A percentile compares a stretch with the other conserved stretches of the same genome.
phyloP scores from a whole-genome alignment of 2,329 filamentous ascomycete species.

The Claviceps pazoutovae region DNA sequence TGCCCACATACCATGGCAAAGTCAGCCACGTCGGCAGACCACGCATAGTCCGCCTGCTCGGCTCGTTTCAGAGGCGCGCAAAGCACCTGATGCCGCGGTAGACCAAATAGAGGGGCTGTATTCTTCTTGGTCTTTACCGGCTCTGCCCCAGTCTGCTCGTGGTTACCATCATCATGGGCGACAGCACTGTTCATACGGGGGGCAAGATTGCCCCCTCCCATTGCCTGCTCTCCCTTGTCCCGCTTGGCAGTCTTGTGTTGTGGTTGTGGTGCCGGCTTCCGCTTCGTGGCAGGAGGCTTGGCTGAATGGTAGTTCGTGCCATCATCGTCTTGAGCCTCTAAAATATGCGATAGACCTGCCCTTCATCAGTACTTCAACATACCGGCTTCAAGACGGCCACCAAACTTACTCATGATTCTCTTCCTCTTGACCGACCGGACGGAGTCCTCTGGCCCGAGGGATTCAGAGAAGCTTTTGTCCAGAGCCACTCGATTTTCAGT shows the following conservation, averaged over 20 bases:
- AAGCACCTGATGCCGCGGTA: constrained; percentile 8
- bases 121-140: constrained; percentile 6
- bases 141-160: background rate
- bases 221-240: background rate
- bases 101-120: constrained; percentile 11
- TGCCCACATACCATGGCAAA: constrained; percentile 10
- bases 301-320: constrained; percentile 1
- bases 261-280: background rate
- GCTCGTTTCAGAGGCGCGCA: constrained; percentile 3
- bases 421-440: background rate
- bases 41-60: constrained; percentile 10
- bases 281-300: background rate
- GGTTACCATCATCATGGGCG: background rate
- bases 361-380: background rate
- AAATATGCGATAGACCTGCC: background rate
- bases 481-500: background rate
- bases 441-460: background rate
- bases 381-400: background rate
- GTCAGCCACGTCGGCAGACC: constrained; percentile 12
- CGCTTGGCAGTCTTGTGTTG: constrained; percentile 5
- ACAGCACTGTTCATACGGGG: background rate
- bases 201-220: background rate
- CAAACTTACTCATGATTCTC: background rate
- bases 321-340: constrained; percentile 1
- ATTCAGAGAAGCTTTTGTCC: background rate